These are phyloP conservation scores for Sonneratia caseolaris DNA, from an alignment of 345 rosid species.

Conservation along the genomic window DNA sequence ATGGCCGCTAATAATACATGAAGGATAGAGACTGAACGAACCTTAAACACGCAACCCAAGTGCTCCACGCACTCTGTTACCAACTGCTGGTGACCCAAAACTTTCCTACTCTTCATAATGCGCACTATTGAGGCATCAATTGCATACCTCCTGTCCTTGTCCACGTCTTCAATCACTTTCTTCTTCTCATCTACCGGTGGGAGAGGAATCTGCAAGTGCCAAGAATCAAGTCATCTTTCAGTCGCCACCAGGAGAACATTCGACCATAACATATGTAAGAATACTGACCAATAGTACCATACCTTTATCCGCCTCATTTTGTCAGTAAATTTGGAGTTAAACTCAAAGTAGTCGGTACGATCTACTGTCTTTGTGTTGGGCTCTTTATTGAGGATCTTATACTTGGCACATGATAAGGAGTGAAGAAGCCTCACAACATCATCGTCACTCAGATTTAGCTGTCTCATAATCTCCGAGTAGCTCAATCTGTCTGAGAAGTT, in stretches of 20 bases:
- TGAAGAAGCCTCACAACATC: constrained; percentile 54
- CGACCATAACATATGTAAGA: background rate
- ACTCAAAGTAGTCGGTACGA: constrained; percentile 30
- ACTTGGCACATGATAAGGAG: constrained; percentile 46
- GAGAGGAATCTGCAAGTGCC: constrained; percentile 42
- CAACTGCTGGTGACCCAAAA: constrained; percentile 45
- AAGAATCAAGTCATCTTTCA: background rate
- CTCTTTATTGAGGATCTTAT: constrained; percentile 41
- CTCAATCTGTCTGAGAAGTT: no score
- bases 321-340: constrained; percentile 53
- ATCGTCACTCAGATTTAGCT: constrained; percentile 48
- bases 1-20: background rate
- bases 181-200: constrained; percentile 61
- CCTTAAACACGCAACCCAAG: constrained; percentile 65
- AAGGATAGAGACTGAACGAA: background rate
- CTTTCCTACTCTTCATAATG: constrained; percentile 56
- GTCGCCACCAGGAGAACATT: background rate
- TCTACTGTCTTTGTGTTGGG: constrained; percentile 32
- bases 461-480: no score
- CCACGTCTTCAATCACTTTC: constrained; percentile 63
- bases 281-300: background rate
- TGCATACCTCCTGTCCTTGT: constrained; percentile 60
- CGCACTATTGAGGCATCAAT: constrained; percentile 35
- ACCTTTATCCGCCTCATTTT: constrained; percentile 74
- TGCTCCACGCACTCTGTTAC: constrained; percentile 60